phyloP scores from a whole-genome alignment of 345 rosid genomes.

The Ceriops zippeliana region DNA sequence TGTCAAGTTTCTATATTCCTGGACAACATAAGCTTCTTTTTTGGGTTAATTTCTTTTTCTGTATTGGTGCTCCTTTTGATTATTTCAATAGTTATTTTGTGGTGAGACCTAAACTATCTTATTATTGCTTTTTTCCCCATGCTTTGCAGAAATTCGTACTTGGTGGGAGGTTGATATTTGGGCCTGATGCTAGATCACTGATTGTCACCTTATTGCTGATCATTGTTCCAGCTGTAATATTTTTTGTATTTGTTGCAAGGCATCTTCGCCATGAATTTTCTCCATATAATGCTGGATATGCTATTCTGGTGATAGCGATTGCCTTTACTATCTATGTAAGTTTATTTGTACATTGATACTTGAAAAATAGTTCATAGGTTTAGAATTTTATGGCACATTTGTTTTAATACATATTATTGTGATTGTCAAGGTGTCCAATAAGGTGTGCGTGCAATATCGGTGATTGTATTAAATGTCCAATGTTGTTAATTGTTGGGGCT shows the following conservation, averaged over 20 bases:
- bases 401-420: background rate
- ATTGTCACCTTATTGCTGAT: conserved; percentile 68
- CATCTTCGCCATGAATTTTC: conserved; percentile 89
- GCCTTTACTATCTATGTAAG: conserved; percentile 75
- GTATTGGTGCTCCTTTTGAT: background rate
- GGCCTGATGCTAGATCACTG: conserved; percentile 90
- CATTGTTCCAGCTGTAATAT: conserved; percentile 64
- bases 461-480: too few relatives aligned
- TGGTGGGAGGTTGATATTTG: conserved; percentile 92
- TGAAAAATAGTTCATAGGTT: background rate
- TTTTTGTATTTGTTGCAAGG: conserved; percentile 86
- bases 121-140: conserved; percentile 5
- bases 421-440: too few relatives aligned
- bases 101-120: background rate
- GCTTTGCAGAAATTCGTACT: conserved; percentile 70
- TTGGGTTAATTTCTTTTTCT: background rate
- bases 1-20: too few relatives aligned
- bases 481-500: too few relatives aligned
- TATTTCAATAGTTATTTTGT: background rate
- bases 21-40: too few relatives aligned
- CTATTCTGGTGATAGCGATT: conserved; percentile 66
- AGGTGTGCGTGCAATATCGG: too few relatives aligned
- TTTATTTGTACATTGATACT: conserved; percentile 8
- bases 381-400: background rate
- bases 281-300: conserved; percentile 68